Base-by-base conservation (phyloP, 2,329 filamentous ascomycete genomes). In the Polytolypa hystricis region DNA sequence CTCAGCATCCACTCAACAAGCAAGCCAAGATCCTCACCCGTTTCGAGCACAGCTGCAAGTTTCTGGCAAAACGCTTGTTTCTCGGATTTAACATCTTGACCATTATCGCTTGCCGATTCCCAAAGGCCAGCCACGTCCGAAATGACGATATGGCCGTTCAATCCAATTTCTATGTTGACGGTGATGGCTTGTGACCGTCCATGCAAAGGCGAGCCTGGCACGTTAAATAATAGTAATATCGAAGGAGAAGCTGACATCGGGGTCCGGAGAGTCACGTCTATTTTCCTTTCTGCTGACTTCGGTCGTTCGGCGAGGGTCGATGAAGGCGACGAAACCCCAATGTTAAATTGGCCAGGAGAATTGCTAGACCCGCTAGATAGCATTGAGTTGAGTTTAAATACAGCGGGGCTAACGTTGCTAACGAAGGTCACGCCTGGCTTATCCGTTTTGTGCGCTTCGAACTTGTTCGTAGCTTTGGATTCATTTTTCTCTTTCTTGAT, bases 341-440 rank as follows among this genome's bases (percentile, higher is more conserved):
- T 30, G 5, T 5, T 21, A 3, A 11, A 10, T 15, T 29, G 15
- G n/a, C 16, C 25, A 15, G 7, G 27, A 10, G 5, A 16, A 19
- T n/a, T 18, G 2, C 12, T 27, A 9, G 23, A 18, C 7, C 18
- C 33, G 9, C 28, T 15, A 16, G 45, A 44, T 16, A 64, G 64
- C 12, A 89, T 66, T 9, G 65, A 67, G 14, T 67, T 61, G 40
- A 77, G 71, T 51, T 82, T 79, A 1, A 65, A 62, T 11, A 60
- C 51, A 14, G 54, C 55, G 3, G 54, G 49, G 26, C 62, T 54
- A 17, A 57, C 50, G 36, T 72, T 61, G 44, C 71, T 64, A n/a
- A 41, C 38, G 4, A 26, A 17, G 6, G 31, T 47, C 40, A 35
- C 38, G 43, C 26, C 32, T 9, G 18, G 25, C 39, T 28, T 37